Percentiles rank a stretch among this genome's conserved stretches.
Conservation (phyloP, 2,329 filamentous ascomycete species). For the Xylariaceae sp. region DNA sequence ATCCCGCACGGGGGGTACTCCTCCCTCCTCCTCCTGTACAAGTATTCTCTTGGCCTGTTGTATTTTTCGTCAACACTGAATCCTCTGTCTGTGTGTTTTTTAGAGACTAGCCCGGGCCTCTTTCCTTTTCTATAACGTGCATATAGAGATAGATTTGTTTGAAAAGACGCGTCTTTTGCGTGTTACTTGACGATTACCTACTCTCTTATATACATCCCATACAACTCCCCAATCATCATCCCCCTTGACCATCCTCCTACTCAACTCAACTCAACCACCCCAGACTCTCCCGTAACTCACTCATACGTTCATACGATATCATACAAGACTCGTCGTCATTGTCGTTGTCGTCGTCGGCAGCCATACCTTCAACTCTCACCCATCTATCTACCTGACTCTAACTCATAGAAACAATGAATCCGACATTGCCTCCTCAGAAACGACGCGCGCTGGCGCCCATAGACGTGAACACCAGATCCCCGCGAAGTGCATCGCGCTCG, state of each 20-base stretch:
- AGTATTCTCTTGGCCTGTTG: too few species aligned
- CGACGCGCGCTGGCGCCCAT: conserved; percentile 29
- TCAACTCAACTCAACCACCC: neutral
- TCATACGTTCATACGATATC: neutral
- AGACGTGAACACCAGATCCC: conserved; percentile 28
- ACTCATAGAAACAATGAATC: conserved; percentile 21
- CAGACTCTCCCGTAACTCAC: neutral
- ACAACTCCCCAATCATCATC: neutral
- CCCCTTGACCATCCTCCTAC: neutral
- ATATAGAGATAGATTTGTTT: neutral
- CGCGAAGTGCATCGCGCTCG: conserved; percentile 13
- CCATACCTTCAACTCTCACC: neutral
- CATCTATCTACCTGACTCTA: too few species aligned
- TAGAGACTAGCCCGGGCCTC: too few species aligned
- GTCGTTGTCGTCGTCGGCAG: too few species aligned
- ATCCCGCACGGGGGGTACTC: conserved; percentile 2
- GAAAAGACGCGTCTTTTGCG: neutral
- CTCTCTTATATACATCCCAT: too few species aligned
- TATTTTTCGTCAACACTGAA: neutral
- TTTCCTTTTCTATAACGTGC: neutral
- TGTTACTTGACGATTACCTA: too few species aligned
- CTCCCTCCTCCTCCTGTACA: too few species aligned
- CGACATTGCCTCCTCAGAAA: conserved; percentile 28
- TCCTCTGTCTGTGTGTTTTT: neutral
- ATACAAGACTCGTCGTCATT: too few species aligned